A percentile compares a stretch with the other conserved stretches of the same genome.
These are phyloP conservation scores for Ulvella scutata DNA, from an alignment of 139 green algal genomes.

Conservation along the genomic window DNA sequence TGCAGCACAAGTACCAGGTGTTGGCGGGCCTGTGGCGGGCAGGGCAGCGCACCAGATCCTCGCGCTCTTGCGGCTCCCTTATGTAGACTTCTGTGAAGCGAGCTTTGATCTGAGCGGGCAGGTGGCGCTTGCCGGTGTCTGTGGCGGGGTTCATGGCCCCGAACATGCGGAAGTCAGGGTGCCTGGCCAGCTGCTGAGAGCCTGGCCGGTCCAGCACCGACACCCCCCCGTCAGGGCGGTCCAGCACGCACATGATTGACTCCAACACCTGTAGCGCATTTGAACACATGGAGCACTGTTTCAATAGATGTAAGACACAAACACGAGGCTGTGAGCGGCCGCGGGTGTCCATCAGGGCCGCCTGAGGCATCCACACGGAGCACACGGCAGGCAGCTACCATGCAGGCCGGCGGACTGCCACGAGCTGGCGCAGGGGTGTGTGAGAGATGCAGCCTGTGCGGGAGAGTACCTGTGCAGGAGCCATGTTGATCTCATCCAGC, in stretches of 20 bases:
- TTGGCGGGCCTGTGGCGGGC: too few relatives aligned
- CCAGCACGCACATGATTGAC: conserved; percentile 73
- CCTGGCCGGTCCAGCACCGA: background rate
- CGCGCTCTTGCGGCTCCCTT: conserved; percentile 47
- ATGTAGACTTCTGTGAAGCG: conserved; percentile 94
- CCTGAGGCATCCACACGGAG: too few relatives aligned
- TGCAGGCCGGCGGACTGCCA: too few relatives aligned
- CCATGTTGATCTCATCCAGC: conserved; percentile 92
- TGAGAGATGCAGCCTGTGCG: too few relatives aligned
- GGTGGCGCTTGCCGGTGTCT: conserved; percentile 86
- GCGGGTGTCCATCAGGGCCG: too few relatives aligned
- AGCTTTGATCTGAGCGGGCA: conserved; percentile 66
- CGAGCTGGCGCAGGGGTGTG: too few relatives aligned
- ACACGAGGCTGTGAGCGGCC: too few relatives aligned
- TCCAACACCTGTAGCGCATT: conserved; percentile 60
- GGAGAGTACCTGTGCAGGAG: conserved; percentile 47
- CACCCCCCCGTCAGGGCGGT: conserved; percentile 24
- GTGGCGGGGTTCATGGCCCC: conserved; percentile 97
- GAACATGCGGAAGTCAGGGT: conserved; percentile 86
- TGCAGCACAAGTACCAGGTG: too few relatives aligned
- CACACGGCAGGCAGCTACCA: too few relatives aligned
- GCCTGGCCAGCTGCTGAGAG: conserved; percentile 20
- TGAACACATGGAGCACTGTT: too few relatives aligned
- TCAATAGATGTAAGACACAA: too few relatives aligned
- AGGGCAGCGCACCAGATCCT: conserved; percentile 50